Evolutionary conservation across 306 rosid genomes (phyloP), one percentile per base, ranked within the genome.

Genomic region (Mimosa bimucronata): DNA sequence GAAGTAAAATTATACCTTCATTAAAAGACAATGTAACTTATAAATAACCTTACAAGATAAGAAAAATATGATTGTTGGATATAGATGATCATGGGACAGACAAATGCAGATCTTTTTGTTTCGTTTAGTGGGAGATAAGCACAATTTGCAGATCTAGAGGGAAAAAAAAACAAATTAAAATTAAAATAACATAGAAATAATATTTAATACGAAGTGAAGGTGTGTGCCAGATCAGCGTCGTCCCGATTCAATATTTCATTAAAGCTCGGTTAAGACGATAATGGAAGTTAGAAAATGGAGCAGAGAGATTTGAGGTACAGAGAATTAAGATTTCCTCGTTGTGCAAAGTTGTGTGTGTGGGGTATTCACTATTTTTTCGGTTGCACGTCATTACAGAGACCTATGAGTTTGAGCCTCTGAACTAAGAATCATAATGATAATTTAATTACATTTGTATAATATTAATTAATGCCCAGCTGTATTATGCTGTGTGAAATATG

Each of bases 391-490:
- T 85, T 41, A 60, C 58, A 66, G 75, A 50, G 79, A 71, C 88
- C 80, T 81, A 69, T 66, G 44, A 79, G 83, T 26, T 83, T 85
- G 85, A 65, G 81, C 81, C 75, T 80, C 40, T 78, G 57, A 80
- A 66, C 73, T 79, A 14, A 28, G n/a, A 75, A 80, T 53, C 69
- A 74, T 62, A 18, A 79, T 25, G 5, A 34, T 34, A 34, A 58
- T 11, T 23, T 58, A 53, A 16, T 50, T 50, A 41, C 12, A 48
- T 74, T 45, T 67, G 19, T 18, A 55, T 55, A 58, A 55, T 55
- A 58, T 25, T 58, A 58, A 67, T 67, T 19, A 75, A 82, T 44
- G 28, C 80, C 93, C 96, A 89, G 90, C 91, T 89, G 91, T 71
- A 72, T 53, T 74, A 81, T 52, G 75, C 81, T 86, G 82, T 75